Base-by-base conservation (phyloP, 345 rosid genomes). In the Arabis hirsuta region DNA sequence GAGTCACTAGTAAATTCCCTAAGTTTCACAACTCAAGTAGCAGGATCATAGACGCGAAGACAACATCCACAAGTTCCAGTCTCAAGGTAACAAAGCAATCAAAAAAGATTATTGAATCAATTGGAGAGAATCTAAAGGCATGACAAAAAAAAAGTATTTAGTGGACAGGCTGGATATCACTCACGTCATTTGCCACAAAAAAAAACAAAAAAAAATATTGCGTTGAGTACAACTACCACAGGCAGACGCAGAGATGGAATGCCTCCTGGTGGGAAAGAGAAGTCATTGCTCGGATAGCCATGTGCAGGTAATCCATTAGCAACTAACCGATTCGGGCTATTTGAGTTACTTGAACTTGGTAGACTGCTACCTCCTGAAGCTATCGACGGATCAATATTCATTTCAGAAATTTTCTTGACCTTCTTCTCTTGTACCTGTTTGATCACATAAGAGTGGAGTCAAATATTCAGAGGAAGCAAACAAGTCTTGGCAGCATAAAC, bases 401-500 rank as follows among this genome's bases (percentile, higher is more conserved):
- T 79, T 70, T 89, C 92, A 77, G 78, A 79, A 55, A 92, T 83
- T 81, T 90, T 88, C 88, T 88, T 92, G 65, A 92, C 81, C 88
- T 92, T 90, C 83, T 92, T 92, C 81, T 92, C 98, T 78, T 90
- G 96, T 57, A 92, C 93, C 98, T 92, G 86, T 67, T 78, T 72
- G 31, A 72, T 62, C 13, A 24, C 34, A 59, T 67, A 54, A 26
- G 64, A 45, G 36, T 58, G 51, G 38, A 31, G 56, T 44, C 56
- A 68, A 31, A 36, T 31, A 24, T 9, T 47, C 22, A 31, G 66
- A 44, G 55, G 4, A 47, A 9, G 62, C 6, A 63, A 63, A 73
- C 48, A 60, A 55, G 59, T 45, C 63, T 67, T 36, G 56, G 7
- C 26, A 12, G 12, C 52, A 41, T 14, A 5, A 36, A 24, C n/a